These are phyloP conservation scores for Didymella keratinophila DNA, from an alignment of 2,329 filamentous ascomycete species.

Conservation along the genomic window DNA sequence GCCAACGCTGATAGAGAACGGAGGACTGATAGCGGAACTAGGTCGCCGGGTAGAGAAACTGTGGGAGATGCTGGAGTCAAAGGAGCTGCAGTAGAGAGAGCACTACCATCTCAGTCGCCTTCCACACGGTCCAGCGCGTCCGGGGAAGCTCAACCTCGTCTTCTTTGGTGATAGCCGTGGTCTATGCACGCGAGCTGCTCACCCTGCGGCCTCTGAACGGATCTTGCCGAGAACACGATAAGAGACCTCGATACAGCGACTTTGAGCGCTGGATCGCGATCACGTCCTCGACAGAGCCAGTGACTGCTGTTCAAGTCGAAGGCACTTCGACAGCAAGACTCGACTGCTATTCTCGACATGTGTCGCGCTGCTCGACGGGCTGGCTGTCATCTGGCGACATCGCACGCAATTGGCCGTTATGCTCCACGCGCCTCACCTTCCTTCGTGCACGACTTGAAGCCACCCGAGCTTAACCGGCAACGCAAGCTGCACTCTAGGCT, in stretches of 20 bases:
- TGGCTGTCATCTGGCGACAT: conserved; percentile 19
- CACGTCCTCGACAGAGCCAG: neutral
- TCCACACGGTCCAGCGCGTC: conserved; percentile 26
- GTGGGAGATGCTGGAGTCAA: conserved; percentile 19
- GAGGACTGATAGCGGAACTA: conserved; percentile 23
- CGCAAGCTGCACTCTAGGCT: conserved; percentile 29
- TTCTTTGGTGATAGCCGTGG: conserved; percentile 19
- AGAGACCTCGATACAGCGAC: conserved; percentile 7
- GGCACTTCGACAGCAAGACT: neutral
- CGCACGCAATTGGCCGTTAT: conserved; percentile 26
- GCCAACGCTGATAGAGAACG: conserved; percentile 18
- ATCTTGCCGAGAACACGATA: conserved; percentile 15
- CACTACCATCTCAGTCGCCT: conserved; percentile 25
- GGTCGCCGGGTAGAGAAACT: conserved; percentile 15
- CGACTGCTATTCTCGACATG: neutral
- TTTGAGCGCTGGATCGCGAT: neutral
- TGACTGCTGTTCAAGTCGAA: neutral
- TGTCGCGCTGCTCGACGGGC: neutral
- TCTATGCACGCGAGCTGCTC: conserved; percentile 20
- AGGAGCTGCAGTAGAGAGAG: conserved; percentile 26
- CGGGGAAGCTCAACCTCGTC: conserved; percentile 35
- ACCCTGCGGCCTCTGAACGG: neutral
- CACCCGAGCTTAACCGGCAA: conserved; percentile 37
- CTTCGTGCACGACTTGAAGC: conserved; percentile 18
- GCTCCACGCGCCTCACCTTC: conserved; percentile 26